These are phyloP conservation scores for Ophiostoma himal-ulmi DNA, from an alignment of 2,329 filamentous ascomycete genomes.

Conservation along the genomic window DNA sequence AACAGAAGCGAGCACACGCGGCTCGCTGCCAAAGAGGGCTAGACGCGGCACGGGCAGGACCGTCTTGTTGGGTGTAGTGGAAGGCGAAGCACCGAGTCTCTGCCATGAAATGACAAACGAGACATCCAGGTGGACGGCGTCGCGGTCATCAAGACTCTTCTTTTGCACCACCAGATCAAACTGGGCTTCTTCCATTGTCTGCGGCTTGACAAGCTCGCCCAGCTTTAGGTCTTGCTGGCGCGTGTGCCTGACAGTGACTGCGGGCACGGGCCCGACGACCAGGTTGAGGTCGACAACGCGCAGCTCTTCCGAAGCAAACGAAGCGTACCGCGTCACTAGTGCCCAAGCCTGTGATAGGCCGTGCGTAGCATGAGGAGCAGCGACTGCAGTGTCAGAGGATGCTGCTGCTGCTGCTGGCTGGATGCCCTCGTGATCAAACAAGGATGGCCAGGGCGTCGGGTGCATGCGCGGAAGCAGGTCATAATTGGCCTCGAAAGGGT, in stretches of 20 bases:
- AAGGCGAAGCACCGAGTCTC: constrained; percentile 38
- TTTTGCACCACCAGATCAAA: constrained; percentile 75
- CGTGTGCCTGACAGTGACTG: constrained; percentile 52
- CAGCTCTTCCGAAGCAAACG: constrained; percentile 69
- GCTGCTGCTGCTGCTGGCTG: background rate
- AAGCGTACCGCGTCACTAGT: constrained; percentile 65
- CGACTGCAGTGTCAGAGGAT: background rate
- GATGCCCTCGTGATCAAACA: constrained; percentile 62
- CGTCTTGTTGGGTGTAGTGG: constrained; percentile 50
- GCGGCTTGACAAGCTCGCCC: constrained; percentile 48
- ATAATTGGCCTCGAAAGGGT: constrained; percentile 88
- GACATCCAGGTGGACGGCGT: constrained; percentile 67
- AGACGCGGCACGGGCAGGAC: constrained; percentile 73
- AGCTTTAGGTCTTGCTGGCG: constrained; percentile 32
- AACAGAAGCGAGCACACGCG: constrained; percentile 66
- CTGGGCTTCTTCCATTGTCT: constrained; percentile 63
- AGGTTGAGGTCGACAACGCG: constrained; percentile 55
- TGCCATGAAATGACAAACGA: constrained; percentile 73
- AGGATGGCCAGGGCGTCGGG: constrained; percentile 73
- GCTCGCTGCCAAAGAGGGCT: constrained; percentile 74
- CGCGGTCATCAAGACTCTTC: constrained; percentile 71
- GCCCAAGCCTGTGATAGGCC: constrained; percentile 80
- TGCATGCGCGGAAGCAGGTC: constrained; percentile 77
- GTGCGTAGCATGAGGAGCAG: constrained; percentile 28
- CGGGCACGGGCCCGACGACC: constrained; percentile 47